phyloP scores from a whole-genome alignment of 768 basidiomycete species.

The Boletus reticuloceps region DNA sequence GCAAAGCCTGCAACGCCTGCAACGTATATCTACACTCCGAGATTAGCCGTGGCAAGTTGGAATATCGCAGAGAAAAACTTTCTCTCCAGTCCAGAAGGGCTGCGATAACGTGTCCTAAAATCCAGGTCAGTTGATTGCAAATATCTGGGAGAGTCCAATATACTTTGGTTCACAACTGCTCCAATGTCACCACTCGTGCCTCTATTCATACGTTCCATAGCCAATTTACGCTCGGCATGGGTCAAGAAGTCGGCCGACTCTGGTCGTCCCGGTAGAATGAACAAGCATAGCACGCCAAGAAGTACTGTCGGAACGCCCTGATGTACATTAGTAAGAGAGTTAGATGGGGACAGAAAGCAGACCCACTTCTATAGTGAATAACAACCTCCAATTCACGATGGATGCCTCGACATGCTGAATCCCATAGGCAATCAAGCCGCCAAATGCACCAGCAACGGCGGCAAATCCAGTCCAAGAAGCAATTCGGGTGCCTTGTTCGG shows the following conservation, averaged over 20 bases:
- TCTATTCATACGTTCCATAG: conserved; percentile 36
- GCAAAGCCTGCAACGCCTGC: conserved; percentile 49
- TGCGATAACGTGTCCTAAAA: conserved; percentile 37
- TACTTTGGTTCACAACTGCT: conserved; percentile 40
- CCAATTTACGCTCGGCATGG: conserved; percentile 31
- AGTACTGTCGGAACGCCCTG: conserved; percentile 56
- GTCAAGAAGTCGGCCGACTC: conserved; percentile 35
- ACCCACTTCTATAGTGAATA: conserved; percentile 30
- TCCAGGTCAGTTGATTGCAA: background rate
- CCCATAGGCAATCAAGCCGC: conserved; percentile 52
- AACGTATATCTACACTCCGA: conserved; percentile 35
- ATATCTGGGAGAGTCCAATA: background rate
- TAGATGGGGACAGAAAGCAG: background rate
- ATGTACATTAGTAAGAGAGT: background rate
- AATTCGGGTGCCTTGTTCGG: conserved; percentile 45
- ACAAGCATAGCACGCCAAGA: conserved; percentile 27
- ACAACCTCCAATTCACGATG: conserved; percentile 41
- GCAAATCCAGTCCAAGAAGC: conserved; percentile 56
- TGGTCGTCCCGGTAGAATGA: conserved; percentile 31
- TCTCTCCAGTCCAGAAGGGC: conserved; percentile 50
- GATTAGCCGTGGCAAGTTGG: conserved; percentile 5
- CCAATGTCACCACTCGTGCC: conserved; percentile 44
- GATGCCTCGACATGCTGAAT: conserved; percentile 40
- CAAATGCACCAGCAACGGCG: conserved; percentile 54
- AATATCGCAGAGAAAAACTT: background rate